These are phyloP conservation scores for Leishmania turanica DNA, from an alignment of 208 protist genomes.

Conservation along the genomic window DNA sequence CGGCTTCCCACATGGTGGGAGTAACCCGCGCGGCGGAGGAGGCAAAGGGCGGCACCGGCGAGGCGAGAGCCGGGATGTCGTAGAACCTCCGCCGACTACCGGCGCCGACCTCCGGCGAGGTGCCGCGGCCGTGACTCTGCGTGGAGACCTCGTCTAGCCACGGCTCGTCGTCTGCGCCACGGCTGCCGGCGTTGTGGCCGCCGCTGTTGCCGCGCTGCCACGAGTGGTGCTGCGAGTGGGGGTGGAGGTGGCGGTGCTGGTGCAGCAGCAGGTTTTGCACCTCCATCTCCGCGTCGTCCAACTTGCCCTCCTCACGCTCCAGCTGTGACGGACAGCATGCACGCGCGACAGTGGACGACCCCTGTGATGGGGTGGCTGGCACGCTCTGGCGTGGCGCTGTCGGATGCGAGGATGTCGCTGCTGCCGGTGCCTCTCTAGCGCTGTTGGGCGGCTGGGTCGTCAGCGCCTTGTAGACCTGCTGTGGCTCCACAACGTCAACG, in stretches of 20 bases:
- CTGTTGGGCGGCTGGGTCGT: not conserved
- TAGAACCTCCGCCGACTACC: conserved; percentile 6
- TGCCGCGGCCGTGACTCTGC: conserved; percentile 7
- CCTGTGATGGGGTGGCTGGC: not conserved
- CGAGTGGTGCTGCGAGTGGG: not conserved
- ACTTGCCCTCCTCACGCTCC: not conserved
- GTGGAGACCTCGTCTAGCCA: conserved; percentile 21
- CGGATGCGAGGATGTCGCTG: conserved; percentile 2
- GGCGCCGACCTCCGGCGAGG: not conserved
- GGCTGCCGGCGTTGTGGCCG: not conserved
- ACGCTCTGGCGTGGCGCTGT: not conserved
- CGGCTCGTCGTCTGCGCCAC: conserved; percentile 10
- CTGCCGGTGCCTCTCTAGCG: not conserved
- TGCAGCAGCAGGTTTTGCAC: not conserved
- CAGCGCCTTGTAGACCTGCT: not conserved
- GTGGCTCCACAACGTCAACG: not conserved
- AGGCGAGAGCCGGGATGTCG: conserved; percentile 13
- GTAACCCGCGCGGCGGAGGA: conserved; percentile 1
- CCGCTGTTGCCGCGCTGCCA: not conserved
- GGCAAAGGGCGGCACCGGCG: conserved; percentile 8
- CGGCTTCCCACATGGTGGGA: not conserved
- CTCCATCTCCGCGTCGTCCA: not conserved
- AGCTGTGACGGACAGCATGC: not conserved
- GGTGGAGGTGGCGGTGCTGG: not conserved
- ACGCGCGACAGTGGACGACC: not conserved